Base-by-base conservation (phyloP, 116 monocot genomes). In the Iris pallida region DNA sequence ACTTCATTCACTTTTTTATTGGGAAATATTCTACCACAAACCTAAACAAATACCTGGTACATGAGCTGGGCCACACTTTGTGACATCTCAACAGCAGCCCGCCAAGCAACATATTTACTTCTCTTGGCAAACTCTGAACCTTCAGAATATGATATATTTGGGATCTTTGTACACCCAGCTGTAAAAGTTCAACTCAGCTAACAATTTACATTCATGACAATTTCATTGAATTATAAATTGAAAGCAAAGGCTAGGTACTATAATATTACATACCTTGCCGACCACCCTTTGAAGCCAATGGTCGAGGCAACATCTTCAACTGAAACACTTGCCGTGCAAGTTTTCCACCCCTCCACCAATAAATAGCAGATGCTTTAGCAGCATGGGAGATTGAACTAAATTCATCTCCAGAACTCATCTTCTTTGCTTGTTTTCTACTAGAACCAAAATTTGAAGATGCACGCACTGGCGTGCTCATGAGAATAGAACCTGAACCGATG, bases 311-410 rank as follows among this genome's bases (percentile, higher is more conserved):
- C 69, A 70, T 76, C 60, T 93, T 93, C 88, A 90, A 98, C 55
- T 79, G 76, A 64, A 93, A 93, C 17, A 90, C 19, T 65, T 88
- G 86, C 17, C 90, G 90, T 15, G 90, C 90, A 15, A 93, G 63
- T 56, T 55, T 87, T 61, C 98, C 93, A 70, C 98, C 98, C 71
- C 98, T 90, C 93, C 98, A 93, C 98, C 98, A 98, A 74, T 71
- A 76, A n/a, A 86, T 60, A 72, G 62, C 80, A 59, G 83, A 75
- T 75, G 57, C 13, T 49, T 20, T 62, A 66, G 75, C 73, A 73
- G 16, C 72, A 74, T 43, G 48, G 45, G 58, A 16, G 11, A 59
- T 41, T 57, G 52, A 64, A 64, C 15, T 45, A 54, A 43, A 30
- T 16, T 57, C 73, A 47, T 10, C 61, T 52, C 63, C 71, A 73